Base-by-base conservation (phyloP, 192 early-diverging fungal species). In the Entomortierella beljakovae region DNA sequence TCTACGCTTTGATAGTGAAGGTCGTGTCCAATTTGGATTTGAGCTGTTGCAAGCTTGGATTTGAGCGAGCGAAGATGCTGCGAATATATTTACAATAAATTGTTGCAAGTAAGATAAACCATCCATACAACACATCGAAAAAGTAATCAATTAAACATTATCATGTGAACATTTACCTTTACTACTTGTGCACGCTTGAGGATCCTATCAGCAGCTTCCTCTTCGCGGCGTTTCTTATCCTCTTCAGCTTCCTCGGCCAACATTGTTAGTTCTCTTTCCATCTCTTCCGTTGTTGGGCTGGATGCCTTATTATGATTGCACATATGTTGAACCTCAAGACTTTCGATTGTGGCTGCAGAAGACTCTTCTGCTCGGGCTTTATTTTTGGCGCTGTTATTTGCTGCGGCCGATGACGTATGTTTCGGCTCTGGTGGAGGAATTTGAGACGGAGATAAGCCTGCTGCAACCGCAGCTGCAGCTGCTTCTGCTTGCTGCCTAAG, bases 201-300 rank as follows among this genome's bases (percentile, higher is more conserved):
- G 13, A 69, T 69, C 23, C 75, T 43, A 58, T 70, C 61, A 22
- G 71, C 71, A 32, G 75, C 67, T 13, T 79, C 75, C 15, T 70
- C 66, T 7, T 79, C 75, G 4, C 75, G 56, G 10, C 62, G 65
- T 48, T 55, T 79, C 38, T 28, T 62, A 38, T 79, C 67, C 32
- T 79, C 75, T 13, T 79, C 75, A 16, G 75, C 75, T 25, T 79
- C 75, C 34, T 79, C 75, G 33, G 67, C 66, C 1, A 79, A 38
- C 75, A 79, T 79, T 13, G 67, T 61, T 2, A 79, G 75, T 48
- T 79, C 75, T 20, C 46, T 28, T 22, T 79, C 75, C 75, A 79
- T 79, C 32, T 74, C 71, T 22, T 55, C 37, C 4, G 61, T 32
- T 6, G 61, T 51, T 11, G 35, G 66, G 29, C 53, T 53, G 6